Evolutionary conservation across 1,284 basidiomycete species (phyloP).

Genomic region (Caloboletus firmus): DNA sequence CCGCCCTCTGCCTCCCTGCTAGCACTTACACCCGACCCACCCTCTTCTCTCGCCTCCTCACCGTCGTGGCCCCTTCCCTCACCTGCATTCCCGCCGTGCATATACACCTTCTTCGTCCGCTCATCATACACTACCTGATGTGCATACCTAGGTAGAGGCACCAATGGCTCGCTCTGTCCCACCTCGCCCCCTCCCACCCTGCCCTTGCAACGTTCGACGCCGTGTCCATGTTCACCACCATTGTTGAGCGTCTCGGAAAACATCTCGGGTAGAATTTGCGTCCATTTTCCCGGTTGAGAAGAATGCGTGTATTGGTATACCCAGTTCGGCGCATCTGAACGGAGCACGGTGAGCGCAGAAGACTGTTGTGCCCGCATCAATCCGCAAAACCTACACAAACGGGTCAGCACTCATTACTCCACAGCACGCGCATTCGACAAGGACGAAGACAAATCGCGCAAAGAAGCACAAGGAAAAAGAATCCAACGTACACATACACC

Average conservation of each 20-base stretch:
- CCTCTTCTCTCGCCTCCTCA: constrained; percentile 17
- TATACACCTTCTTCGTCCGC: constrained; percentile 52
- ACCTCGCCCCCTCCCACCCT: not conserved
- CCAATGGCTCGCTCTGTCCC: constrained; percentile 25
- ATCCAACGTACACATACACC: constrained; percentile 63
- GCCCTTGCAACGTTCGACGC: not conserved
- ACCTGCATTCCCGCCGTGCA: constrained; percentile 74
- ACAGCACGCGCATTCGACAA: not conserved
- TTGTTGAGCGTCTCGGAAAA: constrained; percentile 2
- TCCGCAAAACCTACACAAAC: constrained; percentile 54
- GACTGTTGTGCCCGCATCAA: constrained; percentile 46
- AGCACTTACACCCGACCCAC: not conserved
- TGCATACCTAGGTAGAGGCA: constrained; percentile 62
- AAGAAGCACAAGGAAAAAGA: too few relatives aligned
- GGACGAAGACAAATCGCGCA: not conserved
- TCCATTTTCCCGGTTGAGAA: constrained; percentile 61
- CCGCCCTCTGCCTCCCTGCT: not conserved
- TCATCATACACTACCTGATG: constrained; percentile 75
- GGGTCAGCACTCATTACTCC: not conserved
- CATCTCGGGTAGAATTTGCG: constrained; percentile 46
- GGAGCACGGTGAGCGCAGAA: constrained; percentile 45
- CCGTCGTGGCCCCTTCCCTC: constrained; percentile 21
- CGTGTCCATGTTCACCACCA: not conserved
- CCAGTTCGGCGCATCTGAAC: constrained; percentile 56
- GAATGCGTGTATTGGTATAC: constrained; percentile 56